These are phyloP conservation scores for Meyerozyma smithsonii DNA, from an alignment of 1,139 yeast genomes.

Conservation along the genomic window DNA sequence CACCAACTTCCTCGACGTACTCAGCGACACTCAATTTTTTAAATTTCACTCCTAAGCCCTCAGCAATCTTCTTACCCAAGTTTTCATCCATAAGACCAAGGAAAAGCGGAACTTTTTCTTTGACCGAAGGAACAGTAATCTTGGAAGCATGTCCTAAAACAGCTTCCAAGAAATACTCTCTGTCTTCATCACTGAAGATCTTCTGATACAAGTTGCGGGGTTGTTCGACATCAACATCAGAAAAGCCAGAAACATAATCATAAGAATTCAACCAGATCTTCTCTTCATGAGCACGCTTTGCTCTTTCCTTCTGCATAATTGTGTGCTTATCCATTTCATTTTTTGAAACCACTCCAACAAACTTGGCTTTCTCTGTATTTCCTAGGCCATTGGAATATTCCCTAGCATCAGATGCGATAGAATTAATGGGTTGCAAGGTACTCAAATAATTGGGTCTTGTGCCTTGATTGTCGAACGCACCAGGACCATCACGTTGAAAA, in stretches of 20 bases:
- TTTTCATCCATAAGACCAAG: slow-evolving; percentile 33
- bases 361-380: slow-evolving; percentile 16
- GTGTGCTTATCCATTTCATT: slow-evolving; percentile 19
- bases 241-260: slow-evolving; percentile 34
- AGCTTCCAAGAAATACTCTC: slow-evolving; percentile 28
- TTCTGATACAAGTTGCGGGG: slow-evolving; percentile 37
- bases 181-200: slow-evolving; percentile 27
- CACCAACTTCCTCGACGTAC: slow-evolving; percentile 19
- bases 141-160: slow-evolving; percentile 35
- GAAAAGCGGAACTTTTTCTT: slow-evolving; percentile 33
- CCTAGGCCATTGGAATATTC: slow-evolving; percentile 16
- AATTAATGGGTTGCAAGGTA: slow-evolving; percentile 16
- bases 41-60: slow-evolving; percentile 30
- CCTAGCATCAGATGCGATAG: slow-evolving; percentile 15
- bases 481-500: slow-evolving; percentile 38
- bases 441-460: slow-evolving; percentile 31
- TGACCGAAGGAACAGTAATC: slow-evolving; percentile 22
- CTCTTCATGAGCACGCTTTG: slow-evolving; percentile 29
- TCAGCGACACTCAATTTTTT: slow-evolving; percentile 21
- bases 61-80: slow-evolving; percentile 29
- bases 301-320: slow-evolving; percentile 20
- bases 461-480: slow-evolving; percentile 17
- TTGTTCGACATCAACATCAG: slow-evolving; percentile 40
- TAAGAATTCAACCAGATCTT: slow-evolving; percentile 33
- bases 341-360: slow-evolving; percentile 24